Percentiles rank a stretch among this genome's conserved stretches.
phyloP scores from a whole-genome alignment of 1,284 basidiomycete species.

The Filobasidium uniguttulatum region DNA sequence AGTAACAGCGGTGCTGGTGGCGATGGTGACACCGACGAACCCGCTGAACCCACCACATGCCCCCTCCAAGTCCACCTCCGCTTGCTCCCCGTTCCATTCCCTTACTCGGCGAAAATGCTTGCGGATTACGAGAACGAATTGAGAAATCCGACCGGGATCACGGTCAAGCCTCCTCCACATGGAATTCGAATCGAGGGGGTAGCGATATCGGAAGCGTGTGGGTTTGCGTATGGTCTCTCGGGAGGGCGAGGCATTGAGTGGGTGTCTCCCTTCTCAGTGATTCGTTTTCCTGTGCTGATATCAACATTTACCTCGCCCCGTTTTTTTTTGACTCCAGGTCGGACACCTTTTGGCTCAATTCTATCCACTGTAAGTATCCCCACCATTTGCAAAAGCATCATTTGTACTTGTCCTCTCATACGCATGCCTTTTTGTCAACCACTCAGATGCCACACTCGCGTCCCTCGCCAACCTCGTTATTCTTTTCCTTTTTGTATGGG shows the following conservation, averaged over 20 bases:
- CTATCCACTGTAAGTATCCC: conserved; percentile 59
- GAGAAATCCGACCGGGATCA: conserved; percentile 28
- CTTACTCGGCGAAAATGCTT: conserved; percentile 18
- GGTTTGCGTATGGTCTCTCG: conserved; percentile 52
- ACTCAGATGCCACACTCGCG: conserved; percentile 56
- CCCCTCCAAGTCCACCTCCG: conserved; percentile 30
- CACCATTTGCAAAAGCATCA: too few species aligned
- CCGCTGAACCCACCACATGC: conserved; percentile 17
- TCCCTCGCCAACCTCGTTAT: conserved; percentile 54
- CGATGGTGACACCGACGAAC: background rate
- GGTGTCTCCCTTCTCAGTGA: conserved; percentile 22
- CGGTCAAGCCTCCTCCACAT: conserved; percentile 20
- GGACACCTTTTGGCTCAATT: conserved; percentile 56
- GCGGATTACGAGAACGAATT: conserved; percentile 28
- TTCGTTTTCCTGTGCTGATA: conserved; percentile 3
- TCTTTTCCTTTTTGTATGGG: conserved; percentile 54
- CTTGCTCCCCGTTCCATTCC: conserved; percentile 26
- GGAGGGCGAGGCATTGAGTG: conserved; percentile 53
- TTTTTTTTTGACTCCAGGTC: conserved; percentile 30
- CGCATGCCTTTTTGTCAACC: background rate
- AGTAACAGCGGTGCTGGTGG: background rate
- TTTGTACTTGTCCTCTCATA: background rate
- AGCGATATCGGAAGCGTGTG: conserved; percentile 50
- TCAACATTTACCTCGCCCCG: conserved; percentile 30
- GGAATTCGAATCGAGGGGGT: conserved; percentile 27